Evolutionary conservation across 169 alveolate genomes (phyloP).

Genomic region (Eimeria praecox): DNA sequence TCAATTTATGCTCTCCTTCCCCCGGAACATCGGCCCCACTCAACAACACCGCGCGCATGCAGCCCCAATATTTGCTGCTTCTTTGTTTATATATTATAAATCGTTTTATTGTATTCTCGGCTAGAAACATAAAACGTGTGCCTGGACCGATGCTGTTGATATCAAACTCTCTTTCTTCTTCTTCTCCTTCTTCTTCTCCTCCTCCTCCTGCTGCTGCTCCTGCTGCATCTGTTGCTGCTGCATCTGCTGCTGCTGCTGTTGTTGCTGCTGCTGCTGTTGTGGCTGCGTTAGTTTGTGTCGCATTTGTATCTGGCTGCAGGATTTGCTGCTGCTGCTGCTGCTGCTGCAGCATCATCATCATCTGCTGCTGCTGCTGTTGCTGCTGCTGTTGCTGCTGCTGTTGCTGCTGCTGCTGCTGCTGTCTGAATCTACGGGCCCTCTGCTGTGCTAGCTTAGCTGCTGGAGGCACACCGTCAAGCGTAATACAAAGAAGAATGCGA

Average conservation of each 20-base stretch:
- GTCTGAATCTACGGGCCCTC: constrained; percentile 94
- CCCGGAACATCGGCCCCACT: constrained; percentile 96
- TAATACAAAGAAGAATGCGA: constrained; percentile 94
- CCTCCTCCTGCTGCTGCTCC: neutral
- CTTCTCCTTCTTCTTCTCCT: neutral
- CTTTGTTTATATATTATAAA: constrained; percentile 46
- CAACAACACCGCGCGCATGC: constrained; percentile 48
- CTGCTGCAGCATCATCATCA: constrained; percentile 72
- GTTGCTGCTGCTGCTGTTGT: constrained; percentile 2
- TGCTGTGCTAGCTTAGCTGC: constrained; percentile 99
- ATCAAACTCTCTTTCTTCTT: constrained; percentile 92
- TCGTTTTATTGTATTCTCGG: constrained; percentile 81
- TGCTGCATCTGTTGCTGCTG: constrained; percentile 36
- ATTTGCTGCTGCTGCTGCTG: neutral
- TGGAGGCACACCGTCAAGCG: constrained; percentile 99
- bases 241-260: constrained; percentile 22
- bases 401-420: constrained; percentile 98
- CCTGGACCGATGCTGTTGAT: constrained; percentile 99
- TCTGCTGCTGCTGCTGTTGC: constrained; percentile 78
- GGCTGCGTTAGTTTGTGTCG: neutral
- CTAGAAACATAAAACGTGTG: constrained; percentile 97
- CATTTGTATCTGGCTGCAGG: neutral
- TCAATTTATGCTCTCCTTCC: constrained; percentile 99
- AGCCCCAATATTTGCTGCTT: constrained; percentile 53
- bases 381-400: constrained; percentile 91